Evolutionary conservation across 148 eudicot species (phyloP).

Genomic region (Simmondsia chinensis): DNA sequence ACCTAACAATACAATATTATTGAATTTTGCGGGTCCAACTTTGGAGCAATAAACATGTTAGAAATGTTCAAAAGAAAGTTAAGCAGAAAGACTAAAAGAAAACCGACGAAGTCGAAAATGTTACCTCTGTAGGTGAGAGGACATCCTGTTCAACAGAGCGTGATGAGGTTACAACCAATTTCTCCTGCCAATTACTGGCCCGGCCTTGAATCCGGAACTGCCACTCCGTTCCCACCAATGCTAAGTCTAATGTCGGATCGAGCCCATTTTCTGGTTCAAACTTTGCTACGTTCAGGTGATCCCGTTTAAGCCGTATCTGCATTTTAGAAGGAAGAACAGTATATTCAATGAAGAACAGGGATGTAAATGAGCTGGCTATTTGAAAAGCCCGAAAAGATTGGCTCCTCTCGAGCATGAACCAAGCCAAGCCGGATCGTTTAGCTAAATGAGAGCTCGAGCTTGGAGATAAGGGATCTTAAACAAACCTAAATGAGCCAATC

Average conservation of each 20-base stretch:
- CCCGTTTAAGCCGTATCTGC: slow-evolving; percentile 92
- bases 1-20: no score
- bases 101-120: not conserved
- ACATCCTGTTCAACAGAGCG: slow-evolving; percentile 97
- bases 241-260: slow-evolving; percentile 89
- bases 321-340: slow-evolving; percentile 11
- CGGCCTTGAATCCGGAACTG: slow-evolving; percentile 97
- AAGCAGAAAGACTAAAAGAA: not conserved
- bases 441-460: no score
- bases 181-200: slow-evolving; percentile 99
- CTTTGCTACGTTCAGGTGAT: slow-evolving; percentile 92
- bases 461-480: not conserved
- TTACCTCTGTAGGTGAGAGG: slow-evolving; percentile 94
- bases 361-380: slow-evolving; percentile 9
- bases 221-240: slow-evolving; percentile 99
- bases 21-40: no score
- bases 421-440: no score
- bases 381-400: not conserved
- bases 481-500: not conserved
- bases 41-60: no score
- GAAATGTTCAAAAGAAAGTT: not conserved
- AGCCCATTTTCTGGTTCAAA: slow-evolving; percentile 97
- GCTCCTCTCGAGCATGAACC: no score
- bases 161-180: slow-evolving; percentile 89
- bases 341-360: no score